Base-by-base conservation (phyloP, 805 yeast genomes). In the Wickerhamiella shivajii region DNA sequence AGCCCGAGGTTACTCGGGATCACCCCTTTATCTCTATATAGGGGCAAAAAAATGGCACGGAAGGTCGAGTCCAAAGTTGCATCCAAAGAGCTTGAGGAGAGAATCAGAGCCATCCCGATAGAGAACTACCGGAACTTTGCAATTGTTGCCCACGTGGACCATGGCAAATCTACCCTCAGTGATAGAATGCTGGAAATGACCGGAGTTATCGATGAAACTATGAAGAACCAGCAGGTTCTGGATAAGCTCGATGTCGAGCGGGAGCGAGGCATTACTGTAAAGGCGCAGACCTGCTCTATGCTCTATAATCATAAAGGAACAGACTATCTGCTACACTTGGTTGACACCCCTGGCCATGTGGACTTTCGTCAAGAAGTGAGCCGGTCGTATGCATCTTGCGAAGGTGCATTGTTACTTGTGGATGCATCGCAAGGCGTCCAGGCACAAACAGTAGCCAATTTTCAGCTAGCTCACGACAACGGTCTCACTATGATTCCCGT, bases 371-470 rank as follows among this genome's bases (percentile, higher is more conserved):
- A 90, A 6, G 98, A 87, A 48, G 98, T 87, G 1, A 74, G 92
- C 3, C 59, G 97, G 44, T 80, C 94, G 6, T 85, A 85, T 56
- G 96, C 96, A 2, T 79, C 95, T 0, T 90, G 96, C 60, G 93
- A 85, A 23, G 97, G 97, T 10, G 96, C 96, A 0, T 57, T 87
- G 25, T 55, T 87, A 25, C 56, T 87, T 15, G 93, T 87, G 2
- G 98, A 90, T 60, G 97, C 97, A 2, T 67, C 87, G 2, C 96
- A 90, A 50, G 97, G 97, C 33, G 84, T 87, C 3, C 96, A 84
- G 53, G 97, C 97, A 0, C 98, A 87, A 53, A 90, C 98, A 0
- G 96, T 87, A n/a, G 96, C 98, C 16, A 87, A 90, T 53, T 87
- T 80, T 56, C 81, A 77, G 49, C 62, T 87, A 36, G 98, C 97